Evolutionary conservation across 768 basidiomycete species (phyloP).

Genomic region (Tulasnella sp.): DNA sequence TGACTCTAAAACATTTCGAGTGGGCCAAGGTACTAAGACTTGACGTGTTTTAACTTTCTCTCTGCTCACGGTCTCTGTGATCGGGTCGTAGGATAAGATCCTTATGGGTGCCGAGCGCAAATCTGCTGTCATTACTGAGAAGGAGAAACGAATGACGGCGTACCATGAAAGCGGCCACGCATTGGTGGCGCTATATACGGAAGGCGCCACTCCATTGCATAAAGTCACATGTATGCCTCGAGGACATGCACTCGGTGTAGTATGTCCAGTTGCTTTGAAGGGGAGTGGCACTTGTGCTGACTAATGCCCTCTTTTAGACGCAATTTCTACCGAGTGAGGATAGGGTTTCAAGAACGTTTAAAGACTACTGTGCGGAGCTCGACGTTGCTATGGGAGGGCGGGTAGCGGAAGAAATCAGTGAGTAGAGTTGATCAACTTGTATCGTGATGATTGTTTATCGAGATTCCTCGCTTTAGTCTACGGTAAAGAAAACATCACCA

Average conservation of each 20-base stretch:
- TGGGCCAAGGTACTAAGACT: conserved; percentile 73
- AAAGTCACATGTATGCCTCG: conserved; percentile 97
- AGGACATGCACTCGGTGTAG: conserved; percentile 83
- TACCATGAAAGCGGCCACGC: conserved; percentile 98
- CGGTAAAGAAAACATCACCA: conserved; percentile 77
- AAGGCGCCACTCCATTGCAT: conserved; percentile 92
- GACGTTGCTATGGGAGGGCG: conserved; percentile 93
- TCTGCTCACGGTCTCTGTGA: not conserved
- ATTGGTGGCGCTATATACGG: conserved; percentile 85
- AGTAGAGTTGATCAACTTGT: conserved; percentile 23
- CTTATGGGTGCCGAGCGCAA: conserved; percentile 94
- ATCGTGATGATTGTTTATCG: conserved; percentile 1
- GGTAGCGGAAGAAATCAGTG: conserved; percentile 85
- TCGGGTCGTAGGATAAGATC: conserved; percentile 62
- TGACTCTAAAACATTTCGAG: conserved; percentile 77
- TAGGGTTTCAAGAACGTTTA: conserved; percentile 54
- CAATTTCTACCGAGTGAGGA: conserved; percentile 69
- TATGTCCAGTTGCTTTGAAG: conserved; percentile 29
- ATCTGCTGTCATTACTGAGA: conserved; percentile 78
- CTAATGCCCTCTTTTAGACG: conserved; percentile 35
- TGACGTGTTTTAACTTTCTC: not conserved
- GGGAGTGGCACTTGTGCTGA: conserved; percentile 4
- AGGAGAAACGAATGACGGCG: conserved; percentile 80
- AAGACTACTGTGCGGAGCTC: conserved; percentile 68
- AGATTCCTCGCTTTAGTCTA: conserved; percentile 44